phyloP scores from a whole-genome alignment of 495 filamentous ascomycete genomes.

The Neurospora sp. region DNA sequence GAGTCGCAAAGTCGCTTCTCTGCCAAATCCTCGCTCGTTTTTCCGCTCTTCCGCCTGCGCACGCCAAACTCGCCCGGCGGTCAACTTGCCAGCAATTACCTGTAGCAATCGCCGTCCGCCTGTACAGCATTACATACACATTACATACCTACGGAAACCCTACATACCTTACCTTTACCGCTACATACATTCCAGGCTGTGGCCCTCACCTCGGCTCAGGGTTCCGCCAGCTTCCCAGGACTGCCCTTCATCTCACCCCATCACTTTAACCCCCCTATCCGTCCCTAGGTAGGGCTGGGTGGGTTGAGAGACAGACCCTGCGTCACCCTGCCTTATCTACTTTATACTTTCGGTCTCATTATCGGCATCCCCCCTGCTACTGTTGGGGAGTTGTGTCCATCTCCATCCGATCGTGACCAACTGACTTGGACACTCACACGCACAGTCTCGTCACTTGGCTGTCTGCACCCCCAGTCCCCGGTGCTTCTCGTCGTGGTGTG shows the following conservation, averaged over 20 bases:
- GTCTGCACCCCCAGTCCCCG: conserved; percentile 3
- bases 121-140: background rate
- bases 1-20: background rate
- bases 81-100: background rate
- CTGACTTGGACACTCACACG: background rate
- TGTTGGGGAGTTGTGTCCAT: background rate
- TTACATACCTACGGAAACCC: background rate
- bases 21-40: background rate
- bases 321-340: background rate
- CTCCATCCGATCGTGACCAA: background rate
- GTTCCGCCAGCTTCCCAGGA: background rate
- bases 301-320: background rate
- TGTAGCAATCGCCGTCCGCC: background rate
- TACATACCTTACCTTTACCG: background rate
- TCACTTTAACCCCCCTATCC: background rate
- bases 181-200: background rate
- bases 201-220: background rate
- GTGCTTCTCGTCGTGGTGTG: conserved; percentile 3
- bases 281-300: background rate
- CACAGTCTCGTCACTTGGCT: background rate
- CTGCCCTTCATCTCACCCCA: background rate
- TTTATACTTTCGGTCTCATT: background rate
- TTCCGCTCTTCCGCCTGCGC: conserved; percentile 2
- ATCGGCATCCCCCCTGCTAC: background rate
- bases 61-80: background rate